phyloP scores from a whole-genome alignment of 495 filamentous ascomycete genomes.

The Cryomyces minteri region DNA sequence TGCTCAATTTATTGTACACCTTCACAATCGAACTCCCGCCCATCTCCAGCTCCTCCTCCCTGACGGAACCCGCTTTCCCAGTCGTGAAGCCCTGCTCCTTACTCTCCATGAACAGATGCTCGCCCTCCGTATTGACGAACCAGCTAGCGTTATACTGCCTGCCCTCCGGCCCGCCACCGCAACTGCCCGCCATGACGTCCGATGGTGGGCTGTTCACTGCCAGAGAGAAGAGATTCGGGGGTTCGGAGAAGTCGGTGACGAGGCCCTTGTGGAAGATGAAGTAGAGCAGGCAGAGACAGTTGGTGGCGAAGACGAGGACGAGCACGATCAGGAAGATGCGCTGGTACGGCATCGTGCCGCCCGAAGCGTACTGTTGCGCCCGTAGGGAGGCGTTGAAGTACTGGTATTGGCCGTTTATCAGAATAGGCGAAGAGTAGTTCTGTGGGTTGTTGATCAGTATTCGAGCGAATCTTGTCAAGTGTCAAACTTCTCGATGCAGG shows the following conservation, averaged over 20 bases:
- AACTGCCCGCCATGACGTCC: conserved; percentile 34
- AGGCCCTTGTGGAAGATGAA: conserved; percentile 32
- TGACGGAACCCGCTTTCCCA: conserved; percentile 1
- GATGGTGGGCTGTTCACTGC: conserved; percentile 48
- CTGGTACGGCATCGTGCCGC: conserved; percentile 36
- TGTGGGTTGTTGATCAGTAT: background rate
- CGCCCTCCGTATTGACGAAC: conserved; percentile 30
- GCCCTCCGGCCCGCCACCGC: conserved; percentile 39
- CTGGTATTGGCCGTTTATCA: conserved; percentile 25
- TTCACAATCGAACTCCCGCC: background rate
- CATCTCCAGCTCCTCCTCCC: conserved; percentile 3
- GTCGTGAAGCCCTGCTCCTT: conserved; percentile 1
- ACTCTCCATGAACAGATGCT: conserved; percentile 18
- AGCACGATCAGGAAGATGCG: conserved; percentile 44
- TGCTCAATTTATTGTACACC: conserved; percentile 8
- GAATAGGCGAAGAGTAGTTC: conserved; percentile 23
- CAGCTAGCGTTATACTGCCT: conserved; percentile 37
- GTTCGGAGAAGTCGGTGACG: conserved; percentile 59
- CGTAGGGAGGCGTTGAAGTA: conserved; percentile 36
- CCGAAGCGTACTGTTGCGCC: conserved; percentile 43
- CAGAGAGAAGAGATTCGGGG: conserved; percentile 49
- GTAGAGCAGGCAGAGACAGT: conserved; percentile 40
- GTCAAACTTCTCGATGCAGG: too few species aligned
- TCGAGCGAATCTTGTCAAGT: too few species aligned
- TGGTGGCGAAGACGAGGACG: conserved; percentile 39